phyloP scores from a whole-genome alignment of 176 grass and related monocot genomes.

The Oryza nivara region DNA sequence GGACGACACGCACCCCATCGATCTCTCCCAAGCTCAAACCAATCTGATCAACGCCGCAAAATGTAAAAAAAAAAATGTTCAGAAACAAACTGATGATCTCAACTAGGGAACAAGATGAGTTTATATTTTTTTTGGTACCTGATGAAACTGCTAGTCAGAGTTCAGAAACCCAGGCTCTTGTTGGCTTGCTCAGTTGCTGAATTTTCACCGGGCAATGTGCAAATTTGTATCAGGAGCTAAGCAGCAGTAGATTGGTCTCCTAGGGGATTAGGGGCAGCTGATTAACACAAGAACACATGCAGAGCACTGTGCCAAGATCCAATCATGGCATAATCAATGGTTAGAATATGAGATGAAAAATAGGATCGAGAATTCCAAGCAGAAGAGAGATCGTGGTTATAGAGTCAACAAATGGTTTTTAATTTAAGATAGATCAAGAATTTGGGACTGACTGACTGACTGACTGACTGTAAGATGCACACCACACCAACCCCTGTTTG shows the following conservation, averaged over 20 bases:
- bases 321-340: slow-evolving; percentile 37
- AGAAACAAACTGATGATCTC: neutral
- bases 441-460: slow-evolving; percentile 13
- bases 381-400: slow-evolving; percentile 41
- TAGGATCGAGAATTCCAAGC: slow-evolving; percentile 51
- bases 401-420: slow-evolving; percentile 55
- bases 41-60: slow-evolving; percentile 3
- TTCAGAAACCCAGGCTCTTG: neutral
- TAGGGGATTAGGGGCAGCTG: slow-evolving; percentile 1
- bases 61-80: neutral
- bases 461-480: slow-evolving; percentile 1
- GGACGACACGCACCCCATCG: slow-evolving; percentile 91
- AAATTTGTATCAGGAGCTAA: slow-evolving; percentile 1
- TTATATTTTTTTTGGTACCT: neutral
- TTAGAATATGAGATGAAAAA: slow-evolving; percentile 34
- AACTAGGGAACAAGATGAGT: neutral
- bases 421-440: slow-evolving; percentile 34
- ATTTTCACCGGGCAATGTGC: neutral
- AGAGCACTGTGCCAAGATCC: slow-evolving; percentile 43
- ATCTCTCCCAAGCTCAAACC: slow-evolving; percentile 33
- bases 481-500: slow-evolving; percentile 55
- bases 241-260: neutral
- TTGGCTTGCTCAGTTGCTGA: slow-evolving; percentile 6
- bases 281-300: slow-evolving; percentile 17
- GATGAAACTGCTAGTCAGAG: slow-evolving; percentile 14